Evolutionary conservation across 2,329 filamentous ascomycete species (phyloP), one percentile per base, ranked within the genome.

Genomic region (Allantophomopsis lycopodina): DNA sequence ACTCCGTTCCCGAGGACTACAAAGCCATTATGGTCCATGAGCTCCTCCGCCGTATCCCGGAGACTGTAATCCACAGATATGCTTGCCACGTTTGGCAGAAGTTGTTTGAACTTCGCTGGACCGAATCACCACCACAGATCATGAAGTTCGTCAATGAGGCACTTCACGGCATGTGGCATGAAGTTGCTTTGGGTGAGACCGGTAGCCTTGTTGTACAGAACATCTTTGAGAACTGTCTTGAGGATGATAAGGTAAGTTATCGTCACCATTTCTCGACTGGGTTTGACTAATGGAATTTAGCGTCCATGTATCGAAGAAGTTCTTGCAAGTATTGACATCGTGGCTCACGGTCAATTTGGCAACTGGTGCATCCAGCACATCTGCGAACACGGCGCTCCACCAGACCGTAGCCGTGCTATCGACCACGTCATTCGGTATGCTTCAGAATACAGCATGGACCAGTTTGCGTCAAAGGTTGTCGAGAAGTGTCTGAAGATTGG

Each of bases 311-410:
- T 98, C 55, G 88, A 94, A 59, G 91, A 98, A 60, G 91, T 98
- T 32, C 75, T 98, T 41, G 76, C 75, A 44, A 95, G 91, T 57
- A 94, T 98, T 51, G 87, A 98, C 61, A 83, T 94, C 45, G 87
- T 98, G 54, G 84, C 91, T 43, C 89, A 95, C 58, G 91, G 91
- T 18, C 91, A 98, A 58, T 98, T 98, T 56, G 91, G 91, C 41
- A 98, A 98, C 59, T 98, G 91, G 91, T 98, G 91, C 65, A 96
- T 98, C 53, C 91, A 98, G 63, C 91, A 98, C 62, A 87, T 98
- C 52, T 98, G 91, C 61, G 91, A 98, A 60, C 91, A 98, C 56
- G 89, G 93, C 38, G 82, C 82, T 42, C 83, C 88, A 23, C 79
- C 81, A 32, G 93, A 98, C 60, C 88, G 89, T 52, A 89, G 82